Evolutionary conservation across 2,329 filamentous ascomycete genomes (phyloP).

Genomic region (Neofusicoccum laricinum): DNA sequence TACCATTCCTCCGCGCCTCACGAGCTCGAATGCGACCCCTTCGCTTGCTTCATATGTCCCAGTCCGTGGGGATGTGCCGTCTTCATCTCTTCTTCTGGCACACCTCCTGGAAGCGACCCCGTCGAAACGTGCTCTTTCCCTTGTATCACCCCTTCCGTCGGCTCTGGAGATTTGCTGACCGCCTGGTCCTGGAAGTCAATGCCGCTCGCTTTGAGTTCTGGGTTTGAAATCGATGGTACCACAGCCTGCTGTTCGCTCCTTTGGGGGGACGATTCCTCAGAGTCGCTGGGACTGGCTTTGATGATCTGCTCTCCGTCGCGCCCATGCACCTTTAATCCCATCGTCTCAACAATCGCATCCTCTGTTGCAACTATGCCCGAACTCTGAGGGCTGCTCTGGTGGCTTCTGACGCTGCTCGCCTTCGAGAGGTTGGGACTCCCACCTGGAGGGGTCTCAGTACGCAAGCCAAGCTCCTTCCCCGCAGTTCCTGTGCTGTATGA

Average conservation of each 20-base stretch:
- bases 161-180: constrained; percentile 19
- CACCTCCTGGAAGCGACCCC: constrained; percentile 41
- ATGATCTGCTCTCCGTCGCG: constrained; percentile 32
- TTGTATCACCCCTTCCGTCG: constrained; percentile 25
- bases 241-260: not conserved
- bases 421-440: constrained; percentile 62
- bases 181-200: not conserved
- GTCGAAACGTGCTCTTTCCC: constrained; percentile 36
- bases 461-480: constrained; percentile 66
- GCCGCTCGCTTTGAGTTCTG: not conserved
- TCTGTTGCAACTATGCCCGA: constrained; percentile 30
- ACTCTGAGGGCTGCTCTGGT: constrained; percentile 27
- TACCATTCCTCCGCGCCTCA: not conserved
- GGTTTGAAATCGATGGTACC: not conserved
- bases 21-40: constrained; percentile 16
- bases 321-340: constrained; percentile 40
- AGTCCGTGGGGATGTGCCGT: constrained; percentile 32
- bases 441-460: constrained; percentile 56
- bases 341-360: constrained; percentile 28
- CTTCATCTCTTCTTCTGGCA: constrained; percentile 39
- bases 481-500: not conserved
- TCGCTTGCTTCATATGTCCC: constrained; percentile 25
- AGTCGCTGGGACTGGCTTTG: constrained; percentile 26
- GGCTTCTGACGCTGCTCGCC: constrained; percentile 64
- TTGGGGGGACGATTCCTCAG: not conserved